A percentile compares a stretch with the other conserved stretches of the same genome.
phyloP scores from a whole-genome alignment of 2,329 filamentous ascomycete genomes.

The Aspergillus ochraceoroseus region DNA sequence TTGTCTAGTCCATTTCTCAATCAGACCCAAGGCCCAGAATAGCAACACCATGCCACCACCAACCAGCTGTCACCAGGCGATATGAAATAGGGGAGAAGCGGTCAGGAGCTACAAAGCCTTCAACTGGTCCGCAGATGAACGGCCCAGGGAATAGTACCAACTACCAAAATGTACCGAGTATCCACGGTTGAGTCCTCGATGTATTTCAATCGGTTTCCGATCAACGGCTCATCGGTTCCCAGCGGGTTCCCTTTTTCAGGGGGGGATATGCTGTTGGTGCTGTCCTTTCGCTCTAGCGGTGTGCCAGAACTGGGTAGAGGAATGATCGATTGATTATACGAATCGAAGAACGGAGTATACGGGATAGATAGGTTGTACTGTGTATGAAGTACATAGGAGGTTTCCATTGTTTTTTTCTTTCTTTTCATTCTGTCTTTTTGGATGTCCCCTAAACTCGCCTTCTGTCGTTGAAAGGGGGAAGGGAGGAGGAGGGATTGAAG shows the following conservation, averaged over 20 bases:
- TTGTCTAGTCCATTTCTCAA: conserved; percentile 6
- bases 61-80: conserved; percentile 1
- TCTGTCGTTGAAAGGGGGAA: too few relatives aligned
- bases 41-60: conserved; percentile 6
- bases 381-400: background rate
- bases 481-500: background rate
- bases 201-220: conserved; percentile 5
- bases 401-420: too few relatives aligned
- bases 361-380: conserved; percentile 7
- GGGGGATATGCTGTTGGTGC: conserved; percentile 2
- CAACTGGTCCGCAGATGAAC: conserved; percentile 1
- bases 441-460: too few relatives aligned
- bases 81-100: conserved; percentile 15
- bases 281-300: conserved; percentile 7
- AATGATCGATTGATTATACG: conserved; percentile 5
- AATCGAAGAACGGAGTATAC: background rate
- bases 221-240: conserved; percentile 3
- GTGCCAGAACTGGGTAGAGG: conserved; percentile 3
- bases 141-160: conserved; percentile 3
- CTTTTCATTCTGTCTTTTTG: too few relatives aligned
- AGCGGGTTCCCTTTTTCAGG: conserved; percentile 2
- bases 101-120: conserved; percentile 12
- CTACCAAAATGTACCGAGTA: conserved; percentile 3
- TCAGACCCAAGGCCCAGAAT: conserved; percentile 1
- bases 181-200: background rate